Conservation (phyloP, 1,139 yeast species). For the Candida sanyaensis region DNA sequence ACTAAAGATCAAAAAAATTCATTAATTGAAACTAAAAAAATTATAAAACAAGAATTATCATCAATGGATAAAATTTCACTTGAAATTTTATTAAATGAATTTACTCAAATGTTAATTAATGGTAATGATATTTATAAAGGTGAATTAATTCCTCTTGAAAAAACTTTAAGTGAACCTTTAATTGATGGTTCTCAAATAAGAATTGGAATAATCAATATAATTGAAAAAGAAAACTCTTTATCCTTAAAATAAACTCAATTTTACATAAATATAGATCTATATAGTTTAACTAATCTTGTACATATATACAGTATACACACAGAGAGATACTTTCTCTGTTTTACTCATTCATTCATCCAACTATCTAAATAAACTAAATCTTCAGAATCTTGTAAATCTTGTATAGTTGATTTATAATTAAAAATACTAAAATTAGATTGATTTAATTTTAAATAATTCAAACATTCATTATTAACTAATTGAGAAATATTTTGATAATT, state of each 20-base stretch:
- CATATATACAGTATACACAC: too few species aligned
- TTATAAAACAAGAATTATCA: conserved; percentile 20
- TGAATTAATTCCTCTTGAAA: conserved; percentile 19
- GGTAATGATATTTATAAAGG: conserved; percentile 36
- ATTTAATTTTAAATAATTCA: background rate
- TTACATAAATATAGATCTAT: background rate
- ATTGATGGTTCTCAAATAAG: conserved; percentile 4
- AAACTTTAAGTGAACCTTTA: background rate
- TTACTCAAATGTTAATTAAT: conserved; percentile 23
- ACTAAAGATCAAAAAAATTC: background rate
- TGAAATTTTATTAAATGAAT: conserved; percentile 26
- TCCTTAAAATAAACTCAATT: background rate
- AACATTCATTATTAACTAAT: conserved; percentile 2
- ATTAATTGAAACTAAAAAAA: background rate
- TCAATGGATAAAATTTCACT: conserved; percentile 10
- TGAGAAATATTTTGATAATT: conserved; percentile 13
- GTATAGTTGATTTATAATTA: conserved; percentile 30
- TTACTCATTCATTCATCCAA: conserved; percentile 34
- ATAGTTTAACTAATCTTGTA: background rate
- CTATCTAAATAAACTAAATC: conserved; percentile 45
- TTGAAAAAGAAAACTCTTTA: too few species aligned
- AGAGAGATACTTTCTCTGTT: too few species aligned
- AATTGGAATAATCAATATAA: background rate
- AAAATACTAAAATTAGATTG: conserved; percentile 3
- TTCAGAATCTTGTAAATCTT: conserved; percentile 32